These are phyloP conservation scores for Aspergillus cejpii DNA, from an alignment of 2,329 filamentous ascomycete species.

Conservation along the genomic window DNA sequence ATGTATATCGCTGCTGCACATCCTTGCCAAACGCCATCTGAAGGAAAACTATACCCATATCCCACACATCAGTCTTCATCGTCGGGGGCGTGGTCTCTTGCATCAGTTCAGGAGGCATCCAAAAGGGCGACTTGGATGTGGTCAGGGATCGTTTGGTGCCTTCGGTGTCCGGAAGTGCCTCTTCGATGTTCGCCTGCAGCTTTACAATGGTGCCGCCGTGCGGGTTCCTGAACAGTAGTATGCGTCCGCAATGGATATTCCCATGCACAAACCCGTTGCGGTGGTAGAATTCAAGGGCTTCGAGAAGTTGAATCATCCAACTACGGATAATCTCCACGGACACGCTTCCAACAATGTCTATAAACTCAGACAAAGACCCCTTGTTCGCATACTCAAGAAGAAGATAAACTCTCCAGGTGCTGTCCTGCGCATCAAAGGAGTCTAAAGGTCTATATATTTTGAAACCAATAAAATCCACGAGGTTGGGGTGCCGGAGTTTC, in stretches of 20 bases:
- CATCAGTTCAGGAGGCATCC: constrained; percentile 71
- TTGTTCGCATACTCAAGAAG: constrained; percentile 72
- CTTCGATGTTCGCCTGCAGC: constrained; percentile 44
- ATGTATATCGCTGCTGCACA: constrained; percentile 68
- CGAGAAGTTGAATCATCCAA: constrained; percentile 87
- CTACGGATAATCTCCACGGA: constrained; percentile 69
- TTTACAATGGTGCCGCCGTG: constrained; percentile 63
- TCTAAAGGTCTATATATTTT: constrained; percentile 57
- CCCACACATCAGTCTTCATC: constrained; percentile 89
- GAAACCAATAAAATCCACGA: constrained; percentile 76
- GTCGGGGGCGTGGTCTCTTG: constrained; percentile 50
- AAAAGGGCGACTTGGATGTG: constrained; percentile 70
- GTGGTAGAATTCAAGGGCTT: constrained; percentile 82
- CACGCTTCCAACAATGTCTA: constrained; percentile 70
- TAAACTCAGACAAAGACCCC: constrained; percentile 71
- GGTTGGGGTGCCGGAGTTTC: constrained; percentile 64
- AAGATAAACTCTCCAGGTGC: constrained; percentile 65
- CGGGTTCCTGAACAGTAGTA: constrained; percentile 65
- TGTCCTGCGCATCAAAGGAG: constrained; percentile 36
- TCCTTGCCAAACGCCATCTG: constrained; percentile 91
- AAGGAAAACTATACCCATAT: constrained; percentile 81
- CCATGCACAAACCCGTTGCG: constrained; percentile 77
- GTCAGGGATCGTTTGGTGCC: constrained; percentile 29
- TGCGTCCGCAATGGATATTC: constrained; percentile 70
- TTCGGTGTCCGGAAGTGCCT: constrained; percentile 46